These are phyloP conservation scores for Groenewaldozyma sp. DNA, from an alignment of 1,139 yeast species.

Conservation along the genomic window DNA sequence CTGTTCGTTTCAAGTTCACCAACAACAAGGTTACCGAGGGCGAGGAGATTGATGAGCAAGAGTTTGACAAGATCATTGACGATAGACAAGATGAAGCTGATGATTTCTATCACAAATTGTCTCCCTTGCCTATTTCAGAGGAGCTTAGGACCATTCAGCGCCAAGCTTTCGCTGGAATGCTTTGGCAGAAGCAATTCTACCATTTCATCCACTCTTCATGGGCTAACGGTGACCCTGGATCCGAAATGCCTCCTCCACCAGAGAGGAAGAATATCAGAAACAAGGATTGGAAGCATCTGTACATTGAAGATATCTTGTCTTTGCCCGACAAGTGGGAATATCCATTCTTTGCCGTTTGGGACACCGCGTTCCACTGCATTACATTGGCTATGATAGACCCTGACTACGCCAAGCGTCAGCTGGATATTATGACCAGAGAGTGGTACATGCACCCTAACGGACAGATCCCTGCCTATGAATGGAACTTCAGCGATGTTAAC, in stretches of 20 bases:
- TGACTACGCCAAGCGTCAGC: constrained; percentile 82
- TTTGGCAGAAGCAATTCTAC: constrained; percentile 94
- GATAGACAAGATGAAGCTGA: constrained; percentile 85
- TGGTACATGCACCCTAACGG: constrained; percentile 99
- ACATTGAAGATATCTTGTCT: constrained; percentile 80
- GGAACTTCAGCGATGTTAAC: constrained; percentile 93
- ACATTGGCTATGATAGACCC: constrained; percentile 96
- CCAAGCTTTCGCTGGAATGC: constrained; percentile 88
- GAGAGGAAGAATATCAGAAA: constrained; percentile 80
- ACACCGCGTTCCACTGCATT: constrained; percentile 91
- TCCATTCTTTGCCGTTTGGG: constrained; percentile 98
- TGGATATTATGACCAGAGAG: constrained; percentile 80
- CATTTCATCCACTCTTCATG: constrained; percentile 82
- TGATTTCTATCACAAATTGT: constrained; percentile 83
- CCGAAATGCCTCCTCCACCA: constrained; percentile 56
- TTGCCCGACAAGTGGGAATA: constrained; percentile 97
- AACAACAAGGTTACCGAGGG: constrained; percentile 33
- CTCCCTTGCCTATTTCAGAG: constrained; percentile 80
- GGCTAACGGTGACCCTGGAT: constrained; percentile 82
- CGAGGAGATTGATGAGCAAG: constrained; percentile 54
- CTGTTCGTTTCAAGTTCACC: constrained; percentile 71
- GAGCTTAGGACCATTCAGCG: constrained; percentile 80
- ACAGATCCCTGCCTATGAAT: constrained; percentile 96
- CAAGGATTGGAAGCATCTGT: constrained; percentile 82
- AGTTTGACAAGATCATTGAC: constrained; percentile 63